Evolutionary conservation across 139 green algal genomes (phyloP).

Genomic region (Asterochloris erici): DNA sequence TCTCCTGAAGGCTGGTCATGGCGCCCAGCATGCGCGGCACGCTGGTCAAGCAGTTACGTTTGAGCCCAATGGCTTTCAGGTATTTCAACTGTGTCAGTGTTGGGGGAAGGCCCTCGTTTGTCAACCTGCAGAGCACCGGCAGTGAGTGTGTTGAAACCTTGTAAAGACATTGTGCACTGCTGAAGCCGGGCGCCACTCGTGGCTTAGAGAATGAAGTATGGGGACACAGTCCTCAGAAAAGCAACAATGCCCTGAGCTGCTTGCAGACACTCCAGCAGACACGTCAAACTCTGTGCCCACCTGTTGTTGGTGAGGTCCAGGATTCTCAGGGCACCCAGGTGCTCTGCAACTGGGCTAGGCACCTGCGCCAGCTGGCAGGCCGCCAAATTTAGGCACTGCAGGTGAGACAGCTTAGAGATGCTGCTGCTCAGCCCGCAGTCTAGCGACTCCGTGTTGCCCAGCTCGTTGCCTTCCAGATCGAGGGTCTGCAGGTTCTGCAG

Average conservation of each 20-base stretch:
- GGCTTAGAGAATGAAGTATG: too few species aligned
- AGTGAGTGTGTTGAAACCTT: not conserved
- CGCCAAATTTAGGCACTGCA: conserved; percentile 31
- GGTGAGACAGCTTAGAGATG: conserved; percentile 10
- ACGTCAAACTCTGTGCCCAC: not conserved
- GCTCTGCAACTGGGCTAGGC: conserved; percentile 13
- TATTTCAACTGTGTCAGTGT: conserved; percentile 11
- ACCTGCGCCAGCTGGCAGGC: conserved; percentile 18
- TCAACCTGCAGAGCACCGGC: not conserved
- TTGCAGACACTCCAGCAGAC: not conserved
- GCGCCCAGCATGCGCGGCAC: conserved; percentile 20
- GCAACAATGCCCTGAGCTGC: not conserved
- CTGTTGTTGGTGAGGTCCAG: conserved; percentile 34
- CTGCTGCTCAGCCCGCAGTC: not conserved
- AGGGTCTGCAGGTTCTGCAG: conserved; percentile 23
- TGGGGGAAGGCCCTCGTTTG: conserved; percentile 18
- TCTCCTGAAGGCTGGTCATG: conserved; percentile 25
- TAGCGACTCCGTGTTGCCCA: not conserved
- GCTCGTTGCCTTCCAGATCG: conserved; percentile 30
- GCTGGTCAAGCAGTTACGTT: conserved; percentile 20
- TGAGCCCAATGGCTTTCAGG: conserved; percentile 25
- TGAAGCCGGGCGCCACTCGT: not conserved
- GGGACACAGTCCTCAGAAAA: not conserved
- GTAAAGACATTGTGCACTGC: not conserved
- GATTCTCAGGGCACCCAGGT: conserved; percentile 19